Conservation (phyloP, 2,329 filamentous ascomycete species). For the Xenoacremonium recifei region DNA sequence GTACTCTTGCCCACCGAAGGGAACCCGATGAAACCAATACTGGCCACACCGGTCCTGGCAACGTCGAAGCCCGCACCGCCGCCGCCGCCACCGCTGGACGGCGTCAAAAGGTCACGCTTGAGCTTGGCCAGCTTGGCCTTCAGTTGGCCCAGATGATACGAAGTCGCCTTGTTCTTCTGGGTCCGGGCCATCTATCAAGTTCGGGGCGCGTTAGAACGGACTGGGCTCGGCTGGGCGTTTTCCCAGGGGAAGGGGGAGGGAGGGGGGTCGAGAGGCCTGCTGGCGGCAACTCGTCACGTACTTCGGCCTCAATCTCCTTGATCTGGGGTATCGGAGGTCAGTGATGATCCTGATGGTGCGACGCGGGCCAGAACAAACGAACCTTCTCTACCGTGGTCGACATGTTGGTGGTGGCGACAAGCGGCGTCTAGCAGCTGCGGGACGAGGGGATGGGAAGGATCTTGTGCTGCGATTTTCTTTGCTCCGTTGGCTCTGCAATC, state of each 20-base stretch:
- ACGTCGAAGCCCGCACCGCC: constrained; percentile 88
- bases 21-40: constrained; percentile 96
- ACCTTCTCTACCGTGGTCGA: constrained; percentile 97
- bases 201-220: constrained; percentile 18
- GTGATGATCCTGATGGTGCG: constrained; percentile 18
- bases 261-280: constrained; percentile 9
- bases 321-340: constrained; percentile 59
- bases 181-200: constrained; percentile 84
- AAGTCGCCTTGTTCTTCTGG: constrained; percentile 96
- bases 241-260: constrained; percentile 9
- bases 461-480: constrained; percentile 5
- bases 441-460: too few relatives aligned
- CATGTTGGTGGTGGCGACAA: constrained; percentile 58
- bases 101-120: constrained; percentile 92
- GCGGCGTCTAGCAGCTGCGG: too few relatives aligned
- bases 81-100: constrained; percentile 77
- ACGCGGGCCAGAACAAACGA: constrained; percentile 26
- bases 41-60: constrained; percentile 93
- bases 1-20: constrained; percentile 98
- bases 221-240: constrained; percentile 5
- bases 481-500: too few relatives aligned
- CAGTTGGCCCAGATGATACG: constrained; percentile 89
- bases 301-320: constrained; percentile 94
- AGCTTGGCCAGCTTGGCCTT: constrained; percentile 98
- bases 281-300: constrained; percentile 44